These are phyloP conservation scores for Apium graveolens DNA, from an alignment of 129 eudicot species.

Conservation along the genomic window DNA sequence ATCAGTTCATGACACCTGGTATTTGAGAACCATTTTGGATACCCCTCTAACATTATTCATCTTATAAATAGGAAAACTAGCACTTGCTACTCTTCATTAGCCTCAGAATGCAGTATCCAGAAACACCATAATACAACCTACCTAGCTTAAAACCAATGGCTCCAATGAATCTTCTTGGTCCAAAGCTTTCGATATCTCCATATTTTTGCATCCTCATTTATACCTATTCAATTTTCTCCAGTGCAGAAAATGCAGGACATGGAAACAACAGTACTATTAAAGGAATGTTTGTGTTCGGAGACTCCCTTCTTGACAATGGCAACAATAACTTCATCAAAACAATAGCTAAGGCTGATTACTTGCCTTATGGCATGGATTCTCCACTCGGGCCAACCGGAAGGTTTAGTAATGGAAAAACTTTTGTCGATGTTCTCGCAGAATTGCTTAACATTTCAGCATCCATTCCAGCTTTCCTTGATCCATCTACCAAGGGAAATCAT, in stretches of 20 bases:
- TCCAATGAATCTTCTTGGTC: neutral
- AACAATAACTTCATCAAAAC: conserved; percentile 35
- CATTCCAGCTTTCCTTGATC: conserved; percentile 34
- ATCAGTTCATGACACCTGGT: too few species aligned
- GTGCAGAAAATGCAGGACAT: neutral
- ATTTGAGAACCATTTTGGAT: too few species aligned
- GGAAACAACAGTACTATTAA: conserved; percentile 5
- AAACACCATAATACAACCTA: too few species aligned
- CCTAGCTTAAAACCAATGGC: neutral
- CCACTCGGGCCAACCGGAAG: conserved; percentile 42
- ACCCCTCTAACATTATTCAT: too few species aligned
- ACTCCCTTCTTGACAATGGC: conserved; percentile 52
- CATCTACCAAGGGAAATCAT: conserved; percentile 26
- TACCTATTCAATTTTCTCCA: neutral
- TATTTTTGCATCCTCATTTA: neutral
- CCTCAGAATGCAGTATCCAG: too few species aligned
- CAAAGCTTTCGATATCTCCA: neutral
- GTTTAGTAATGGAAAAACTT: conserved; percentile 46
- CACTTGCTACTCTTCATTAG: too few species aligned
- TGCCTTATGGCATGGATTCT: conserved; percentile 51
- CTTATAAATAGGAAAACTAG: too few species aligned
- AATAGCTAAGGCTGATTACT: conserved; percentile 32
- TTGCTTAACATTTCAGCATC: conserved; percentile 21
- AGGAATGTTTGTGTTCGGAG: conserved; percentile 60
- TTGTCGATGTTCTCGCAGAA: conserved; percentile 32